Base-by-base conservation (phyloP, 345 rosid genomes). In the Abelmoschus esculentus region DNA sequence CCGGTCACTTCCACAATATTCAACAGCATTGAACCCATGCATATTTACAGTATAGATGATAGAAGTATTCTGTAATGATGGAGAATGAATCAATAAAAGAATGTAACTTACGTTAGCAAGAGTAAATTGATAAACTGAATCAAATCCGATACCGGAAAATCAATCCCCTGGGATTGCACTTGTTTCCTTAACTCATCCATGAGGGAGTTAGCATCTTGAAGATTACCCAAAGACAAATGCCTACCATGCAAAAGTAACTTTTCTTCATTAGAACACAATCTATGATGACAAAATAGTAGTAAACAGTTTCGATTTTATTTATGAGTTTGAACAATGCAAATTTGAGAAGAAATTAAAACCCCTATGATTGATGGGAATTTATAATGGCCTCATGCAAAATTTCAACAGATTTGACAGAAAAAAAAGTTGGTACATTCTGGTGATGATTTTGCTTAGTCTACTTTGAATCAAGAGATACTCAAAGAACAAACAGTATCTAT, bases 221-320 rank as follows among this genome's bases (percentile, higher is more conserved):
- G 75, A 82, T 89, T 89, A 71, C 97, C 99, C 87, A 86, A 67
- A 46, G 98, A 78, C 71, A 90, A 79, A 72, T 88, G 89, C 96
- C 98, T 96, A 77, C 47, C 32, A 72, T 38, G 40, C 67, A 57
- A 70, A 59, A 75, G 29, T 63, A 66, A 59, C 44, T 31, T 67
- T 52, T 53, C 54, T 72, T 18, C 47, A 59, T 73, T 28, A 67
- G 61, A 15, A 58, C 8, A 56, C 54, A 32, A 38, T 13, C n/a
- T 17, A 7, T 10, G 18, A 32, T 55, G 7, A 18, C 54, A 66
- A 59, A 64, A 36, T 72, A n/a, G n/a, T n/a, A n/a, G n/a, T n/a
- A n/a, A 69, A 56, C 10, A 60, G 15, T 49, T 53, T 49, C 40
- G 18, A 22, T 47, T n/a, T 31, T 28, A 28, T 28, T 59, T 34